Conservation (phyloP, 1,284 basidiomycete genomes). For the Rugosomyces carneus region DNA sequence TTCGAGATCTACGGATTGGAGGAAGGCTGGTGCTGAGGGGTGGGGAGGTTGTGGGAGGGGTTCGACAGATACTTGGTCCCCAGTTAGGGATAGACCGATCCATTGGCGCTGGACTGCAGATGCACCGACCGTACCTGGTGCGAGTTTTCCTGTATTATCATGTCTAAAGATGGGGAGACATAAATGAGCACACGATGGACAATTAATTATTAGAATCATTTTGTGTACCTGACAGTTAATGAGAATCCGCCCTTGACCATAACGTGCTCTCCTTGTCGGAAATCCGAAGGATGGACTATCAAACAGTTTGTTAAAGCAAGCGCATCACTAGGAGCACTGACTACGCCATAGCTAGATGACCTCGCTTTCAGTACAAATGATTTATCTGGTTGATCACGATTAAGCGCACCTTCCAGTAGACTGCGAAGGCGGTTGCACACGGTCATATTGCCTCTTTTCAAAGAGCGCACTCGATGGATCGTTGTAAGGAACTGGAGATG, state of each 20-base stretch:
- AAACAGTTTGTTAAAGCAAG: slow-evolving; percentile 82
- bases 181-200: background rate
- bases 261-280: slow-evolving; percentile 67
- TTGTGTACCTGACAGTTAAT: slow-evolving; percentile 60
- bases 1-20: slow-evolving; percentile 76
- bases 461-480: slow-evolving; percentile 43
- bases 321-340: slow-evolving; percentile 48
- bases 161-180: slow-evolving; percentile 45
- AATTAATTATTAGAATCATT: background rate
- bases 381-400: background rate
- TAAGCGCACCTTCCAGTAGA: slow-evolving; percentile 37
- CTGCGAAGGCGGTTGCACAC: slow-evolving; percentile 30
- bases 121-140: slow-evolving; percentile 59
- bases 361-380: slow-evolving; percentile 1
- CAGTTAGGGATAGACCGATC: slow-evolving; percentile 76
- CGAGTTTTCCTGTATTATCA: slow-evolving; percentile 67
- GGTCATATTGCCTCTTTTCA: slow-evolving; percentile 46
- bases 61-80: slow-evolving; percentile 72
- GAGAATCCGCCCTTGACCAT: slow-evolving; percentile 66
- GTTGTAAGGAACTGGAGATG: slow-evolving; percentile 43
- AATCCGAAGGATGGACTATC: slow-evolving; percentile 74
- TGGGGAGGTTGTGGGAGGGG: slow-evolving; percentile 53
- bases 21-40: slow-evolving; percentile 58
- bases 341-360: slow-evolving; percentile 50
- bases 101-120: slow-evolving; percentile 75